These are phyloP conservation scores for Macrocybe gigantea DNA, from an alignment of 768 basidiomycete species.

Conservation along the genomic window DNA sequence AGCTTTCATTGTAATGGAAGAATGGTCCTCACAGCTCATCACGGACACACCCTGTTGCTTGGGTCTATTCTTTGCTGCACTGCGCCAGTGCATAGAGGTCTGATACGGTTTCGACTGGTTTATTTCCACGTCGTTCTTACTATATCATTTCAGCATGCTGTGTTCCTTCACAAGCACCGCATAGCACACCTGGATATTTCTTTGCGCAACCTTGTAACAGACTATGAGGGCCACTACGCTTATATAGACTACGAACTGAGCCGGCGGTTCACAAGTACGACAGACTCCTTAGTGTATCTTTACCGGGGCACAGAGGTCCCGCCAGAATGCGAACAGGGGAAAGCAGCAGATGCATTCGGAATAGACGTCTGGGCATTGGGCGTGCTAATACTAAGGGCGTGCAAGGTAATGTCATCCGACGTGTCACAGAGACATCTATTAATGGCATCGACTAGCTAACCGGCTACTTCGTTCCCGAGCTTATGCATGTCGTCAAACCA, in stretches of 20 bases:
- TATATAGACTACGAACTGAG: slow-evolving; percentile 74
- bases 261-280: slow-evolving; percentile 38
- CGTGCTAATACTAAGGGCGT: slow-evolving; percentile 56
- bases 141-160: slow-evolving; percentile 42
- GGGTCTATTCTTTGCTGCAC: slow-evolving; percentile 43
- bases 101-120: neutral
- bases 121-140: neutral
- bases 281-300: slow-evolving; percentile 31
- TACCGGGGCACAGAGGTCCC: slow-evolving; percentile 62
- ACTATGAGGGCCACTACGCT: slow-evolving; percentile 58
- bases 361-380: slow-evolving; percentile 72
- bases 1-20: slow-evolving; percentile 74
- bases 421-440: neutral
- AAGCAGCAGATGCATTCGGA: slow-evolving; percentile 54
- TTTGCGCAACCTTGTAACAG: slow-evolving; percentile 59
- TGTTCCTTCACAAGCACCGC: slow-evolving; percentile 62
- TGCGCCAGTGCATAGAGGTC: slow-evolving; percentile 71
- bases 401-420: slow-evolving; percentile 39
- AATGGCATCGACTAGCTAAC: slow-evolving; percentile 35
- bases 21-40: slow-evolving; percentile 67
- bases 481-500: slow-evolving; percentile 47
- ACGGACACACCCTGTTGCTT: slow-evolving; percentile 45
- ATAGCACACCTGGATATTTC: slow-evolving; percentile 74
- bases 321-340: slow-evolving; percentile 58
- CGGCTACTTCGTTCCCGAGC: slow-evolving; percentile 52